Base-by-base conservation (phyloP, 2,329 filamentous ascomycete species). In the Biscogniauxia sp. region DNA sequence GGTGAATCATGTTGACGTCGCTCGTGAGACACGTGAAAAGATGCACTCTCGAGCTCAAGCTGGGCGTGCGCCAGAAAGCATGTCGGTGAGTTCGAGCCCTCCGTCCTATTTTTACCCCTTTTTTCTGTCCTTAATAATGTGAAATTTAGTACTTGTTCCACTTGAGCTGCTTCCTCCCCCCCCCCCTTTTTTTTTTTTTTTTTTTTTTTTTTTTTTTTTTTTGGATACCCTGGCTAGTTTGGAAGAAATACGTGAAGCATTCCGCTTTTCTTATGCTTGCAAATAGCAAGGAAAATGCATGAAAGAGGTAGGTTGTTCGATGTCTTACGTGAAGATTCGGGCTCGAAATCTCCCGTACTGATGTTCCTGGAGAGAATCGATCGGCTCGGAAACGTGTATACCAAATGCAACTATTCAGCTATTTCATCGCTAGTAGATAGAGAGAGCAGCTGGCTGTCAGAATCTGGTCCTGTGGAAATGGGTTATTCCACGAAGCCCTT, bases 11-110 rank as follows among this genome's bases (percentile, higher is more conserved):
- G 23, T 51, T 32, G 28, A 26, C 17, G 4, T 69, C 67, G 9
- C 61, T 69, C 20, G 60, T 68, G 26, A 60, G 67, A 19, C 67
- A 68, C 45, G 50, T 62, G 28, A 68, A 67, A 56, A 67, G 60
- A 60, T 69, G 67, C 37, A 67, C 61, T 20, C 62, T 68, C 23
- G 65, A 67, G 20, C 66, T 66, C 5, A 62, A 49, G 19, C 59
- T 64, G 9, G 66, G 63, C 23, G 53, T 56, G 20, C 62, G 68
- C 45, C 69, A 71, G 56, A 72, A 72, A 56, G 67, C 70, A 23
- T 73, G 71, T 55, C 54, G 53, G 63, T 64, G 51, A 58, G 62
- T 65, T 45, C 20, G 3, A 26, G 1, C n/a, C 7, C 26, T 23
- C 26, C 23, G 2, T 23, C 5, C 5, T 2, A 23, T 23, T 3